Base-by-base conservation (phyloP, 352 stramenopile species). In the Phytophthora cryptogea region DNA sequence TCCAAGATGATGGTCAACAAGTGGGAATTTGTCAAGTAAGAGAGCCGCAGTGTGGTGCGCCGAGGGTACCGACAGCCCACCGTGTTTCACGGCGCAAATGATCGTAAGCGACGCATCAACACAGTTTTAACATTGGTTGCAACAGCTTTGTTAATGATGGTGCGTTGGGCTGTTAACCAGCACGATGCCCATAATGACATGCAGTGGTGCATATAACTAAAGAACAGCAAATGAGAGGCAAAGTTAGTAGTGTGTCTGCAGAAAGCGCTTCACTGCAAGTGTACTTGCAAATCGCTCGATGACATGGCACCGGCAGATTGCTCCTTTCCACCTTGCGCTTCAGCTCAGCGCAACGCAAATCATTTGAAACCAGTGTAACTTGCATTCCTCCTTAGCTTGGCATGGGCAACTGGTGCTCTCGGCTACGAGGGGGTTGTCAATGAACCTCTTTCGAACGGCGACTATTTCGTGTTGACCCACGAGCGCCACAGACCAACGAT, bases 1-100 rank as follows among this genome's bases (percentile, higher is more conserved):
- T 98, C 92, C 45, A 99, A 99, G 87, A 98, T 99, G 76, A 98
- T 99, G 92, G 94, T 99, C 35, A 96, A 98, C 69, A 98, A 99
- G 69, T 99, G 96, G 96, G 96, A 98, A 69, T 98, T 97, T 70
- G 86, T 96, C 69, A 92, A 92, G 71, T 94, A 85, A 66, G 53
- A 55, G 33, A 46, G 26, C 33, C 11, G 9, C 44, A 57, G 23
- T 53, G 54, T 40, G 43, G 8, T 39, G 20, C 32, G 52, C 11
- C 20, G 26, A 45, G 17, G 13, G 50, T 23, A 41, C 17, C 8
- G n/a, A 33, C 35, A 17, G 45, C 3, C n/a, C 20, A 36, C 9
- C 8, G 13, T 31, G 17, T 36, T 28, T 17, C 45, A 36, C n/a
- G 39, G 47, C 39, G 8, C 40, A 53, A 35, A 2, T 51, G 31